Evolutionary conservation across 495 filamentous ascomycete genomes (phyloP).

Genomic region (Neurospora terricola): DNA sequence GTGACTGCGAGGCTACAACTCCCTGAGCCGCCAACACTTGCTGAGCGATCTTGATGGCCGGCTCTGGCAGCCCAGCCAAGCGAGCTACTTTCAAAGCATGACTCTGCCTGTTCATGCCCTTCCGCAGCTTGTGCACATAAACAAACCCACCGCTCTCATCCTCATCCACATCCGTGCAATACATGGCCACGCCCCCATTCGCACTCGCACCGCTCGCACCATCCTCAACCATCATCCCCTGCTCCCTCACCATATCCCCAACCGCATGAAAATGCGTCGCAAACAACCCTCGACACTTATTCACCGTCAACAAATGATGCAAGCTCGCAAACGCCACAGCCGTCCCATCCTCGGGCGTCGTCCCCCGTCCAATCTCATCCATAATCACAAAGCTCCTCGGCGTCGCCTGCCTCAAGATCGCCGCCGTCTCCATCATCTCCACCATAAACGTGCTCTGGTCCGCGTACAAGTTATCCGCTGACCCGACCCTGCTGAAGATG

Average conservation of each 20-base stretch:
- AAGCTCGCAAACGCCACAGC: constrained; percentile 85
- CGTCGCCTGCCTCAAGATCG: constrained; percentile 58
- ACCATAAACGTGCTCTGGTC: constrained; percentile 96
- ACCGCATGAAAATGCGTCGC: constrained; percentile 90
- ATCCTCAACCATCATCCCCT: constrained; percentile 21
- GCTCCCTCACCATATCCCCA: constrained; percentile 53
- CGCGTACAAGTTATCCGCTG: constrained; percentile 82
- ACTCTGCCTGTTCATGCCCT: constrained; percentile 73
- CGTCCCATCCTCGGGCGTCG: constrained; percentile 80
- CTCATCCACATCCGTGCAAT: constrained; percentile 86
- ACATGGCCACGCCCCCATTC: constrained; percentile 54
- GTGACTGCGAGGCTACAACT: constrained; percentile 1
- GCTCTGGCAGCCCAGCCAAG: constrained; percentile 64
- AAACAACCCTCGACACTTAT: constrained; percentile 73
- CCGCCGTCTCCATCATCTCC: constrained; percentile 70
- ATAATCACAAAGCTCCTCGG: constrained; percentile 85
- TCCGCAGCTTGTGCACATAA: constrained; percentile 74
- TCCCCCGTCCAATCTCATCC: constrained; percentile 94
- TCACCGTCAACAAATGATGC: constrained; percentile 66
- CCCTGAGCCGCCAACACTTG: constrained; percentile 25
- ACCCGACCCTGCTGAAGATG: constrained; percentile 85
- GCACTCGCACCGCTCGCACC: constrained; percentile 36
- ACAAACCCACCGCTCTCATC: constrained; percentile 54
- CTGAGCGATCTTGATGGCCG: constrained; percentile 47
- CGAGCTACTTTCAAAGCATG: constrained; percentile 90